phyloP scores from a whole-genome alignment of 768 basidiomycete genomes.

The Crepidotus variabilis region DNA sequence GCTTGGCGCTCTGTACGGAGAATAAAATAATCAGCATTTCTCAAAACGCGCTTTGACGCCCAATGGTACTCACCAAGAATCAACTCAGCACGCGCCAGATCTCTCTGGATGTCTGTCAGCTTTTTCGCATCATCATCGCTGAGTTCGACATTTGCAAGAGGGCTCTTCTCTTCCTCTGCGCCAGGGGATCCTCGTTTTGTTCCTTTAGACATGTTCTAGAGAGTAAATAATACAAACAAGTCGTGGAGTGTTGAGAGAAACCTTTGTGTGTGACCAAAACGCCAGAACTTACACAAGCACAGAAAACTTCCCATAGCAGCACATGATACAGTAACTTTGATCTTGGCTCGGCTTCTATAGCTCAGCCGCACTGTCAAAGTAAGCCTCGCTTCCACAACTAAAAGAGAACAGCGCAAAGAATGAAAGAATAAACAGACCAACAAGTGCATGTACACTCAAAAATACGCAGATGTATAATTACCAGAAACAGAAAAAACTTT shows the following conservation, averaged over 20 bases:
- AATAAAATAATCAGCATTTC: slow-evolving; percentile 2
- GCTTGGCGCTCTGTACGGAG: slow-evolving; percentile 56
- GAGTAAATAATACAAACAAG: neutral
- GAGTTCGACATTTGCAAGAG: slow-evolving; percentile 63
- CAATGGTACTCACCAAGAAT: slow-evolving; percentile 53
- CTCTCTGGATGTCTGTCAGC: slow-evolving; percentile 61
- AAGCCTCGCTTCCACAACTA: neutral
- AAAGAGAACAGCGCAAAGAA: no score
- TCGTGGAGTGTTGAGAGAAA: neutral
- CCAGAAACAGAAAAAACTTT: neutral
- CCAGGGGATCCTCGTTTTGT: slow-evolving; percentile 82
- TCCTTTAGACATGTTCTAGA: slow-evolving; percentile 35
- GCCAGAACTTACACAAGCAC: neutral
- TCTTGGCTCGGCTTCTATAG: neutral
- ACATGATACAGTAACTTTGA: neutral
- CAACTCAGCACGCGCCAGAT: slow-evolving; percentile 67
- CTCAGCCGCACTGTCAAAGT: neutral
- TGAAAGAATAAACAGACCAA: no score
- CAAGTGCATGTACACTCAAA: neutral
- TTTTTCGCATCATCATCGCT: slow-evolving; percentile 70
- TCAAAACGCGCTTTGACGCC: slow-evolving; percentile 1
- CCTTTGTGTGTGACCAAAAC: neutral
- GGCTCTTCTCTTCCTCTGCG: slow-evolving; percentile 68
- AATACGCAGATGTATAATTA: neutral
- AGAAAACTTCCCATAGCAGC: neutral